Conservation (phyloP, 768 basidiomycete genomes). For the Polyporus arcularius region DNA sequence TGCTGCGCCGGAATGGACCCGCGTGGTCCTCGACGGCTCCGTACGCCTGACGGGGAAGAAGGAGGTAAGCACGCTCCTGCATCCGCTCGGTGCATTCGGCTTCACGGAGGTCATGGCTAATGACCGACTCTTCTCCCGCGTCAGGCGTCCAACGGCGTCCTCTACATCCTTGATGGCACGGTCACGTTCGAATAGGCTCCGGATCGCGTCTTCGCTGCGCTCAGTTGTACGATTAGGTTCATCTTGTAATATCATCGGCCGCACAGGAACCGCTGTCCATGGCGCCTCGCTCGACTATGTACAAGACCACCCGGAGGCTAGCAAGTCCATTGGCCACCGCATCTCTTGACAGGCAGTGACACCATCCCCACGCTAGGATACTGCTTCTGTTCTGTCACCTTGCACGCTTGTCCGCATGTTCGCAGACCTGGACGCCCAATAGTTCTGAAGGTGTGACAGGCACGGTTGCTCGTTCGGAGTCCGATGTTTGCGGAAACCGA, state of each 20-base stretch:
- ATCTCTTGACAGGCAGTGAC: not conserved
- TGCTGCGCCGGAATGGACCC: constrained; percentile 54
- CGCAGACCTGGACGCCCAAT: too few relatives aligned
- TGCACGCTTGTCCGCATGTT: not conserved
- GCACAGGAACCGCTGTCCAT: not conserved
- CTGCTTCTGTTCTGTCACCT: not conserved
- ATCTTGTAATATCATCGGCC: constrained; percentile 7
- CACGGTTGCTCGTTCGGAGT: not conserved
- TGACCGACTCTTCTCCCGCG: constrained; percentile 10
- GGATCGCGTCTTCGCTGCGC: not conserved
- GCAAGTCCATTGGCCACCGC: not conserved
- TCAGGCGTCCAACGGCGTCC: constrained; percentile 55
- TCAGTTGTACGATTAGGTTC: constrained; percentile 5
- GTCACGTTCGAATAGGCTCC: constrained; percentile 34
- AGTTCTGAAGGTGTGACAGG: not conserved
- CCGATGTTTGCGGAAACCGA: constrained; percentile 13
- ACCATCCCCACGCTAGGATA: too few relatives aligned
- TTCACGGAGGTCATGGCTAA: constrained; percentile 1
- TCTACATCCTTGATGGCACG: constrained; percentile 61
- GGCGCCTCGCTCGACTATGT: not conserved
- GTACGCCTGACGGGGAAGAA: constrained; percentile 58
- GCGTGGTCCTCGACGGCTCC: constrained; percentile 56
- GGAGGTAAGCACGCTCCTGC: constrained; percentile 48
- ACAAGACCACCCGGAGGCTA: not conserved
- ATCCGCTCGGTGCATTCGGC: not conserved